phyloP scores from a whole-genome alignment of 352 stramenopile genomes.

The Discostella stelligera region DNA sequence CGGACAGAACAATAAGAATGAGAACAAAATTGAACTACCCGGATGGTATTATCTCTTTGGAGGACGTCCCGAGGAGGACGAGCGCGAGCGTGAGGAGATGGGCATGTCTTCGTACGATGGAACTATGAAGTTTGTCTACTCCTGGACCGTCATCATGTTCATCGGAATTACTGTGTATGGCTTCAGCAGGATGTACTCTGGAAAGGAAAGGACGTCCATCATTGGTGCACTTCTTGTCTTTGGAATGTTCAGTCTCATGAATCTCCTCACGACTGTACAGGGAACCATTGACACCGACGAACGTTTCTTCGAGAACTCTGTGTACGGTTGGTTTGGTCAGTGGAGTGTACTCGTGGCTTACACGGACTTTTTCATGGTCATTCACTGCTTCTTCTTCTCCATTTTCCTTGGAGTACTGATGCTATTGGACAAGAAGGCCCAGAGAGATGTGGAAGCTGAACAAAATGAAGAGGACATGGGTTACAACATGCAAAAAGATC shows the following conservation, averaged over 20 bases:
- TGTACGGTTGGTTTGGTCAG: constrained; percentile 59
- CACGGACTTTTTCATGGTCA: constrained; percentile 55
- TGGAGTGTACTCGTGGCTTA: constrained; percentile 50
- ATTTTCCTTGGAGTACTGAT: constrained; percentile 23
- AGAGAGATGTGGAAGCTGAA: constrained; percentile 1
- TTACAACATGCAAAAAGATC: constrained; percentile 7
- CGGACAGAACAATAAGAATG: constrained; percentile 8
- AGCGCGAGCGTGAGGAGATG: constrained; percentile 29
- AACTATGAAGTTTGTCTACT: constrained; percentile 60
- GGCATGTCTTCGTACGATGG: constrained; percentile 10
- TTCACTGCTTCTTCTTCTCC: constrained; percentile 43
- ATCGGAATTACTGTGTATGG: constrained; percentile 44
- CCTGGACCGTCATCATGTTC: constrained; percentile 46
- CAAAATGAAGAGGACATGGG: constrained; percentile 11
- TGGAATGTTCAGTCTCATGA: constrained; percentile 46
- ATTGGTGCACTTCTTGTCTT: constrained; percentile 46
- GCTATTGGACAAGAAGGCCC: constrained; percentile 17
- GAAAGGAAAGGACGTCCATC: constrained; percentile 15
- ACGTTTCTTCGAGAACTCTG: constrained; percentile 41
- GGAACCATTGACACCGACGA: constrained; percentile 45
- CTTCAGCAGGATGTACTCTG: constrained; percentile 28
- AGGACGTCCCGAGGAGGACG: constrained; percentile 23
- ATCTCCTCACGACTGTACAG: constrained; percentile 40
- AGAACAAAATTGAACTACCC: constrained; percentile 26
- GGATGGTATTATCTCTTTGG: constrained; percentile 54